Base-by-base conservation (phyloP, 2,329 filamentous ascomycete species). In the Hymenoscyphus occultus region DNA sequence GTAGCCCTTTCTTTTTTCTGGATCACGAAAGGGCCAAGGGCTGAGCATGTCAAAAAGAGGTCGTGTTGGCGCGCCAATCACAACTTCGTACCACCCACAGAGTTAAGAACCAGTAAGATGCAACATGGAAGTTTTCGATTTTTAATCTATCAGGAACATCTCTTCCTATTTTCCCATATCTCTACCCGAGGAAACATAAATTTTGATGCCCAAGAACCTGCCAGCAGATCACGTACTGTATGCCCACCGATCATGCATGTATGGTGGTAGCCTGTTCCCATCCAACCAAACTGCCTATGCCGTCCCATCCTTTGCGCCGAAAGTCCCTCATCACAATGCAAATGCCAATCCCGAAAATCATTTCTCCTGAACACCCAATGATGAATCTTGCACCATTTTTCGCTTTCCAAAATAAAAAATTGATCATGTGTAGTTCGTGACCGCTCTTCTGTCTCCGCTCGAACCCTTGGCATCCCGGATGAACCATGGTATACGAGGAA, bases 51-150 rank as follows among this genome's bases (percentile, higher is more conserved):
- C 45, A 48, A 54, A 54, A 54, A 54, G 19, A 54, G 48, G 48
- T 19, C 7, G 48, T 28, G 48, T 28, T 54, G 19, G 48, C 48
- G 19, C 14, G 22, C 48, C 48, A 54, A 54, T 54, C 48, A 54
- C 19, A 54, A 13, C 22, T 22, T 28, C 22, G 48, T 54, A 13
- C 48, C 48, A 54, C 48, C 22, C 48, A 54, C 2, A 54, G 13
- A 28, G 19, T 54, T 54, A 54, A 54, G 48, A 54, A 54, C 48
- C 48, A 54, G 48, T 54, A 28, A 54, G 48, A 54, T 54, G 22
- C 19, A 54, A 28, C 35, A 35, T 35, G 35, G 35, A 35, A 35
- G 9, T 28, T 54, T 22, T 54, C 22, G 48, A 35, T 35, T 13
- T 28, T 54, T 54, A 28, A 54, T 54, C 22, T 54, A 54, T 54